Evolutionary conservation across 371 early-diverging fungal genomes (phyloP).

Genomic region (Caulochytrium protostelioides): DNA sequence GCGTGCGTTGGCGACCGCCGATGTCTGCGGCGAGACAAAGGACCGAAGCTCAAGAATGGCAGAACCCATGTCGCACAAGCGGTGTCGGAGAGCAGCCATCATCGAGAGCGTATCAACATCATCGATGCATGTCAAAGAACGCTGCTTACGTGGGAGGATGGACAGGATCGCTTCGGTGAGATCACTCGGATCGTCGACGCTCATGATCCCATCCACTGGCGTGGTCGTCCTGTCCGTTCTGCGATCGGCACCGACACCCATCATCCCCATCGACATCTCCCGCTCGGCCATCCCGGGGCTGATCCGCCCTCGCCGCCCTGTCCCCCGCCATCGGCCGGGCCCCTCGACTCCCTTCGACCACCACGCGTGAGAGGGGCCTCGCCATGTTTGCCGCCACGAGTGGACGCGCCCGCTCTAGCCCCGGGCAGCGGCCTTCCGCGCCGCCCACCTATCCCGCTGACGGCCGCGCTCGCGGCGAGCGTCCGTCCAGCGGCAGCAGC

Average conservation of each 20-base stretch:
- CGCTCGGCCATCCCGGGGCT: neutral
- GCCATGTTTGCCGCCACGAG: too few species aligned
- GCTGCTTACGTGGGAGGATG: conserved; percentile 1
- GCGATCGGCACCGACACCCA: neutral
- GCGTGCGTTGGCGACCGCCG: too few species aligned
- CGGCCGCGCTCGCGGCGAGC: neutral
- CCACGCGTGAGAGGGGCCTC: too few species aligned
- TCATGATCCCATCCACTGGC: neutral
- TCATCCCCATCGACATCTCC: neutral
- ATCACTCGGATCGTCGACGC: neutral
- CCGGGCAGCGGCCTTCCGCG: too few species aligned
- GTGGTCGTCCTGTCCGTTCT: neutral
- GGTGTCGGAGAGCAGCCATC: neutral
- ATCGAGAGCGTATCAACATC: neutral
- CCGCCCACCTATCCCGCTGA: too few species aligned
- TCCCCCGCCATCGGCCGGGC: neutral
- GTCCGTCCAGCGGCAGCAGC: neutral
- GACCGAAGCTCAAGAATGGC: too few species aligned
- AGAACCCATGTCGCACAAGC: too few species aligned
- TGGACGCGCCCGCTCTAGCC: too few species aligned
- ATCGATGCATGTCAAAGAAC: conserved; percentile 1
- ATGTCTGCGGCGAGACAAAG: too few species aligned
- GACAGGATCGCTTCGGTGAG: too few species aligned
- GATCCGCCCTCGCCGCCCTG: neutral
- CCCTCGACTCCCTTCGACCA: too few species aligned